Evolutionary conservation across 2,329 filamentous ascomycete species (phyloP).

Genomic region (Colletotrichum melonis): DNA sequence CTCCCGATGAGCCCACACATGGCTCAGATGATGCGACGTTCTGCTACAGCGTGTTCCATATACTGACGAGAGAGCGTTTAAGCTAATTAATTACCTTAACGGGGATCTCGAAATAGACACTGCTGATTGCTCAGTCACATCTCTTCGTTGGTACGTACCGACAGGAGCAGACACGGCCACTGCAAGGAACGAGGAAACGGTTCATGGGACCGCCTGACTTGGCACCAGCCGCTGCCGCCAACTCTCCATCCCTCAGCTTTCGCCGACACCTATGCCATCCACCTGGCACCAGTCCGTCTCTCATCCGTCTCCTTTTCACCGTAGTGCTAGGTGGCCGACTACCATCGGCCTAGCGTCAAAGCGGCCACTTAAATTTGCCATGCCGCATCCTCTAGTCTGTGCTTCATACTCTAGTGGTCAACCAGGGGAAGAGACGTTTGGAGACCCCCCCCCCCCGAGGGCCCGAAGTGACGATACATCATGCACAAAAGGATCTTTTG

Average conservation of each 20-base stretch:
- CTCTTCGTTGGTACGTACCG: conserved; percentile 4
- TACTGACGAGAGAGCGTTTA: background rate
- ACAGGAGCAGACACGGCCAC: background rate
- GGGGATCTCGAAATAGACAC: conserved; percentile 11
- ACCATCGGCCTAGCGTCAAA: conserved; percentile 20
- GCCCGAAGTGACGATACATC: background rate
- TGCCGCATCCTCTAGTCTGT: conserved; percentile 2
- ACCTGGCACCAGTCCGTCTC: background rate
- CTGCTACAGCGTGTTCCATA: background rate
- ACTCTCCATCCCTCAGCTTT: background rate
- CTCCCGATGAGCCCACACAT: conserved; percentile 3
- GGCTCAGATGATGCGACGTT: conserved; percentile 29
- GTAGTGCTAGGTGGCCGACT: conserved; percentile 3
- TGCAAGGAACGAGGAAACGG: conserved; percentile 27
- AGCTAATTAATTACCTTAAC: conserved; percentile 6
- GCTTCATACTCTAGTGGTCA: background rate
- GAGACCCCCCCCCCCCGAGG: no score
- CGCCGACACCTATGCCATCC: background rate
- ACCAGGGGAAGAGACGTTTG: background rate
- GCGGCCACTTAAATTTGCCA: conserved; percentile 20
- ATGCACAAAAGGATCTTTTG: conserved; percentile 34
- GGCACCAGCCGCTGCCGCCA: conserved; percentile 20
- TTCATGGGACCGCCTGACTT: conserved; percentile 23
- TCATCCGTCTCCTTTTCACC: conserved; percentile 6
- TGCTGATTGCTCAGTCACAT: background rate